Percentiles rank a stretch among this genome's conserved stretches.
Conservation (phyloP, 768 basidiomycete species). For the Agaricus sinodeliciosus region DNA sequence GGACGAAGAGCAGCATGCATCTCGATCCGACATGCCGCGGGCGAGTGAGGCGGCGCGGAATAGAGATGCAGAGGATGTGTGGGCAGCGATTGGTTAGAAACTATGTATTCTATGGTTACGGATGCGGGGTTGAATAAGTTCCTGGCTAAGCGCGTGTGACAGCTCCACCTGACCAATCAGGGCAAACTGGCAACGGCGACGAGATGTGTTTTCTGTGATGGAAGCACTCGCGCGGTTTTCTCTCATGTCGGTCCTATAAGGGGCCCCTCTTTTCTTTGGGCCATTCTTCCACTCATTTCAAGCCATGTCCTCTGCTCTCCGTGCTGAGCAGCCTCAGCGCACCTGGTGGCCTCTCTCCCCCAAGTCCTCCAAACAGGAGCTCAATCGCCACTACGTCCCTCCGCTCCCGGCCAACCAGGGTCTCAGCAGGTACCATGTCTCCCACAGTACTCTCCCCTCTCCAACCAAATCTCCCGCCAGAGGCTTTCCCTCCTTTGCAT, state of each 20-base stretch:
- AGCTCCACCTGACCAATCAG: not conserved
- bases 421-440: conserved; percentile 20
- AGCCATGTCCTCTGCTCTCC: conserved; percentile 28
- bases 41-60: conserved; percentile 48
- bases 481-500: conserved; percentile 44
- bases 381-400: conserved; percentile 23
- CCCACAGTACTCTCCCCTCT: conserved; percentile 22
- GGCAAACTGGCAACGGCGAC: not conserved
- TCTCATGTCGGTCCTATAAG: conserved; percentile 1
- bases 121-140: no score
- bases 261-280: conserved; percentile 13
- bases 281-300: conserved; percentile 12
- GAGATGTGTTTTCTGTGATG: conserved; percentile 3
- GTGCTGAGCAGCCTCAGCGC: conserved; percentile 27
- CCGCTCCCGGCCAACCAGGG: conserved; percentile 26
- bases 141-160: not conserved
- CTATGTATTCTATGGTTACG: not conserved
- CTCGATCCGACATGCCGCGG: conserved; percentile 54
- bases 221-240: not conserved
- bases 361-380: conserved; percentile 25
- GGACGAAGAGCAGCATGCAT: no score
- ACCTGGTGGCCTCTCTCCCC: conserved; percentile 42
- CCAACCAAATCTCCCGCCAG: conserved; percentile 20
- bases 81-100: conserved; percentile 51
- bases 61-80: conserved; percentile 61